These are phyloP conservation scores for Fagopyrum homotropicum DNA, from an alignment of 148 eudicot genomes.

Conservation along the genomic window DNA sequence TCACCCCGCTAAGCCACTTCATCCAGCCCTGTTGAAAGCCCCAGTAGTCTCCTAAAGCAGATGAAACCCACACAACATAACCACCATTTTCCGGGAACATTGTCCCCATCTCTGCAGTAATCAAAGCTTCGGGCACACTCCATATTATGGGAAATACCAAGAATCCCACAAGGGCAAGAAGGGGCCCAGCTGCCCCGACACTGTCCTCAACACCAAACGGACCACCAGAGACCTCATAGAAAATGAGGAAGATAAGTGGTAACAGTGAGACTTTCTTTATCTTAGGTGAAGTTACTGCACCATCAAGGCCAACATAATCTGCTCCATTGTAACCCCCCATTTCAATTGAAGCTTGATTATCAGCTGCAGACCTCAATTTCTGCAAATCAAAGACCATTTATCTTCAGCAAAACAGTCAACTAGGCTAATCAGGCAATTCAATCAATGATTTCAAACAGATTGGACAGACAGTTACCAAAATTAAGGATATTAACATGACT, in stretches of 20 bases:
- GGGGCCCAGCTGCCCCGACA: conserved; percentile 32
- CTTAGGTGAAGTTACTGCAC: conserved; percentile 16
- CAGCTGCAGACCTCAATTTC: conserved; percentile 17
- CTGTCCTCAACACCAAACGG: conserved; percentile 33
- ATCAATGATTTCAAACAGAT: not conserved
- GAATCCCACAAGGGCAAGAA: conserved; percentile 29
- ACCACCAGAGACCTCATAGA: conserved; percentile 35
- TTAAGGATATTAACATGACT: not conserved
- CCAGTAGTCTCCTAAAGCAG: conserved; percentile 33
- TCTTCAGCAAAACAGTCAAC: not conserved
- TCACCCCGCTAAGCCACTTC: conserved; percentile 31
- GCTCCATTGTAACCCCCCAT: conserved; percentile 24
- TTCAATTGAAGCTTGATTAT: conserved; percentile 17
- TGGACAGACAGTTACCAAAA: not conserved
- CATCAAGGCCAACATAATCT: conserved; percentile 18
- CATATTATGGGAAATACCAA: conserved; percentile 29
- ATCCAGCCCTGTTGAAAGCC: conserved; percentile 39
- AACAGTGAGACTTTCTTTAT: conserved; percentile 20
- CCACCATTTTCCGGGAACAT: conserved; percentile 41
- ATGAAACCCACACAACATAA: conserved; percentile 36
- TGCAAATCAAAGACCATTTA: conserved; percentile 1
- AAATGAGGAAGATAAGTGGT: conserved; percentile 33
- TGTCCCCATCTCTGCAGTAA: conserved; percentile 36
- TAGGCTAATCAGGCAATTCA: not conserved
- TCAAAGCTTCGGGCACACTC: conserved; percentile 34